Base-by-base conservation (phyloP, 2,329 filamentous ascomycete species). In the Penicillium crustosum region DNA sequence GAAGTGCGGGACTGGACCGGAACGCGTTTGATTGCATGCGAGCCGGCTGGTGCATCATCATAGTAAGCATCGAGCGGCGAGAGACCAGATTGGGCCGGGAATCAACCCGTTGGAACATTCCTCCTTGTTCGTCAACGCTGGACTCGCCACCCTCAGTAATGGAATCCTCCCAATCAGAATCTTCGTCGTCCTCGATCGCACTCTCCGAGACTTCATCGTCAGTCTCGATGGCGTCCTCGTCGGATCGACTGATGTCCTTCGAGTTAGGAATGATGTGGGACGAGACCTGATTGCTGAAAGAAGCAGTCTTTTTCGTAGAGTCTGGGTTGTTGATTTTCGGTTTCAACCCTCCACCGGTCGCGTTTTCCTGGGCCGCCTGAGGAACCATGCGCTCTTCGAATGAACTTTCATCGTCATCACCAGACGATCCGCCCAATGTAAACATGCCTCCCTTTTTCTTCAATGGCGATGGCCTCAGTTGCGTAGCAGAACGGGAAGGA, bases 41-140 rank as follows among this genome's bases (percentile, higher is more conserved):
- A 86, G 87, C 72, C 89, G 87, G 88, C 70, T 96, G 87, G 66
- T 90, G 89, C 72, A 99, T 86, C 82, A 93, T 89, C 52, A 93
- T 87, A 0, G 93, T 97, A 64, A 99, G 88, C 41, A 97, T 84
- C 2, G 93, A 97, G 50, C 89, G 88, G 49, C 90, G 87, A 1
- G 93, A 96, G 2, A 89, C 88, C 27, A 97, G 81, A 70, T 96
- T 91, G 8, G 88, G 86, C 73, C 87, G 87, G 41, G 93, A 97
- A 73, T 96, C 91, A 49, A 97, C 92, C 9, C 94, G 89, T 74
- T 93, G 87, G 82, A 99, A 99, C 67, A 91, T 82, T 21, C 86
- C 83, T 86, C 87, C 60, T 48, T 61, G 63, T 10, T 94, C 89
- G 61, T 94, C 90, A 51, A 92, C 83, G 71, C 90, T 95, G 1